Conservation (phyloP, 805 yeast species). For the Zygosaccharomyces siamensis region DNA sequence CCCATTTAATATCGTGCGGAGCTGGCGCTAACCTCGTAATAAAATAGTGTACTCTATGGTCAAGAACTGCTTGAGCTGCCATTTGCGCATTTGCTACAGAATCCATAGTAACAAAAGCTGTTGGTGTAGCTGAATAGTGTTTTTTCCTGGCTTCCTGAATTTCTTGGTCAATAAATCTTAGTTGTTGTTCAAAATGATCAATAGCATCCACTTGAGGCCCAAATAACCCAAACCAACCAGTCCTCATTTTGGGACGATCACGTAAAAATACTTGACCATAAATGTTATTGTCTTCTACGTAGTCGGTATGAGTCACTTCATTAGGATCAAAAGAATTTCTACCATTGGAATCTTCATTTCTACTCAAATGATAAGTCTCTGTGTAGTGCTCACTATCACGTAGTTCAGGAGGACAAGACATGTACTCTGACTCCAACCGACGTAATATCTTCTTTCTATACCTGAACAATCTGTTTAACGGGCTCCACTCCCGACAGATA, state of each 20-base stretch:
- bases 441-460: conserved; percentile 50
- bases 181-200: conserved; percentile 62
- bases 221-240: conserved; percentile 56
- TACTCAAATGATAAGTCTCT: conserved; percentile 25
- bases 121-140: conserved; percentile 77
- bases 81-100: conserved; percentile 93
- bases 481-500: conserved; percentile 84
- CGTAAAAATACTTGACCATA: conserved; percentile 30
- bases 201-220: conserved; percentile 80
- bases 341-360: conserved; percentile 8
- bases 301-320: conserved; percentile 6
- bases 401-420: conserved; percentile 31
- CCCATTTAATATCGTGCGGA: conserved; percentile 94
- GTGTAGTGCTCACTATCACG: conserved; percentile 20
- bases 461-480: conserved; percentile 59
- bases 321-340: conserved; percentile 1
- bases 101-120: conserved; percentile 93
- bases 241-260: conserved; percentile 57
- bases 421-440: conserved; percentile 52
- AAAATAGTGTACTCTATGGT: conserved; percentile 79
- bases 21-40: conserved; percentile 89
- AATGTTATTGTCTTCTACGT: conserved; percentile 17
- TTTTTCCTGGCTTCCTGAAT: conserved; percentile 59
- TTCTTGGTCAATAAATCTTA: conserved; percentile 65
- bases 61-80: conserved; percentile 92